Evolutionary conservation across 108 stramenopile genomes (phyloP), one percentile per base, ranked within the genome.

Genomic region (Cyclostephanos invisitatus): DNA sequence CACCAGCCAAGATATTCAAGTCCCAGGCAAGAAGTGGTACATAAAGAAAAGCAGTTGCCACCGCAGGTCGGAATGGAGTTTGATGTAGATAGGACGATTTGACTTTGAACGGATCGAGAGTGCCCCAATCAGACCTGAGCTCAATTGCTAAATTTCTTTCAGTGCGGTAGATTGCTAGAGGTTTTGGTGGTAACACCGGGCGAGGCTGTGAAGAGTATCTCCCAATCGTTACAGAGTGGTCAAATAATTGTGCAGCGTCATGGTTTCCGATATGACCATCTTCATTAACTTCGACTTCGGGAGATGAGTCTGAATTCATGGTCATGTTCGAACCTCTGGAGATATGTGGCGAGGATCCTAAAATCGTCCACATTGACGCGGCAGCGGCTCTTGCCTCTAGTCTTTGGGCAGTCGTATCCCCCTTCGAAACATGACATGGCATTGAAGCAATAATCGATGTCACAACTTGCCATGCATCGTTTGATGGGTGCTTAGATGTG

Each of bases 1-100:
- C 92, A 18, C 92, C 95, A 29, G 91, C 81, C 10, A 91, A 79
- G 8, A 84, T 89, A 64, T 81, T 91, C 54, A 96, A 71, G 68
- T 96, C 95, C 95, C 95, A 96, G n/a, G 90, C 83, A 22, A 96
- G 80, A 14, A 93, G 42, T 47, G 95, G 95, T 17, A 84, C 77
- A 62, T 91, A 92, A n/a, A 92, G 75, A 67, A 88, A 96, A 5
- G 89, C 87, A 36, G 72, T 81, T 17, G 92, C 92, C 2, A 92
- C 83, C 21, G 83, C 90, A 21, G 91, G 94, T 59, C 94, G 88
- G 70, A 92, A 95, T 15, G 89, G 87, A 0, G 67, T 60, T 32
- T 55, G 28, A 69, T 53, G 21, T 51, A 22, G 29, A 32, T 54
- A 32, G 7, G 21, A 54, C 40, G 42, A 56, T 58, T 67, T 64